These are phyloP conservation scores for Fusarium heterosporum DNA, from an alignment of 2,329 filamentous ascomycete species.

Conservation along the genomic window DNA sequence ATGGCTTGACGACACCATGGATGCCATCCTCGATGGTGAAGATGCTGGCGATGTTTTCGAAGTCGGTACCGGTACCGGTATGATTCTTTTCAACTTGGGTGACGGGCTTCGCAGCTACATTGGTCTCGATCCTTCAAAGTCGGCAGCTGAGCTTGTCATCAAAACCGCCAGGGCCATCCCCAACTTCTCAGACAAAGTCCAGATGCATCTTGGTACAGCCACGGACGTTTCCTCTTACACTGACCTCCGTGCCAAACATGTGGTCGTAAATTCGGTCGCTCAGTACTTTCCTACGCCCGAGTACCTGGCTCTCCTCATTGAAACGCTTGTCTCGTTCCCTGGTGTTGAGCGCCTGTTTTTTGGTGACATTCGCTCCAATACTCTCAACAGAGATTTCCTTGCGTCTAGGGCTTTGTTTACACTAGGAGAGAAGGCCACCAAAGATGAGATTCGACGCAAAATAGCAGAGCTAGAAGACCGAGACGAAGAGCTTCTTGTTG, in stretches of 20 bases:
- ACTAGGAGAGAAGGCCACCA: neutral
- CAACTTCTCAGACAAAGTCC: neutral
- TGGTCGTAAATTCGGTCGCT: constrained; percentile 47
- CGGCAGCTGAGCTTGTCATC: too few species aligned
- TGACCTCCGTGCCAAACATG: constrained; percentile 6
- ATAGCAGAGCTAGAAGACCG: neutral
- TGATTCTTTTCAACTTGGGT: constrained; percentile 46
- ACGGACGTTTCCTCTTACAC: neutral
- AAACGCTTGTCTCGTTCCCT: constrained; percentile 2
- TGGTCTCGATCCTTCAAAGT: constrained; percentile 38
- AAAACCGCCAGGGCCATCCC: neutral
- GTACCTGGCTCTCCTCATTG: constrained; percentile 33
- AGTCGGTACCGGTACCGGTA: constrained; percentile 44
- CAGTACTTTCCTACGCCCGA: constrained; percentile 48
- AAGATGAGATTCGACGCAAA: constrained; percentile 16
- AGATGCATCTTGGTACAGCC: neutral
- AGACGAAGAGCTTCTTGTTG: constrained; percentile 43
- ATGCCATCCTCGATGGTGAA: constrained; percentile 8
- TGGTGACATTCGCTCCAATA: constrained; percentile 41
- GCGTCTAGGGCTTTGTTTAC: constrained; percentile 1
- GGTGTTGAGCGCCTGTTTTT: constrained; percentile 30
- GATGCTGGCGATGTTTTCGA: constrained; percentile 30
- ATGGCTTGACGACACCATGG: constrained; percentile 46
- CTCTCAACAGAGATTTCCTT: constrained; percentile 38
- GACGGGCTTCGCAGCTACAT: constrained; percentile 34